A percentile compares a stretch with the other conserved stretches of the same genome.
phyloP scores from a whole-genome alignment of 768 basidiomycete genomes.

The Pleurotus platypus region DNA sequence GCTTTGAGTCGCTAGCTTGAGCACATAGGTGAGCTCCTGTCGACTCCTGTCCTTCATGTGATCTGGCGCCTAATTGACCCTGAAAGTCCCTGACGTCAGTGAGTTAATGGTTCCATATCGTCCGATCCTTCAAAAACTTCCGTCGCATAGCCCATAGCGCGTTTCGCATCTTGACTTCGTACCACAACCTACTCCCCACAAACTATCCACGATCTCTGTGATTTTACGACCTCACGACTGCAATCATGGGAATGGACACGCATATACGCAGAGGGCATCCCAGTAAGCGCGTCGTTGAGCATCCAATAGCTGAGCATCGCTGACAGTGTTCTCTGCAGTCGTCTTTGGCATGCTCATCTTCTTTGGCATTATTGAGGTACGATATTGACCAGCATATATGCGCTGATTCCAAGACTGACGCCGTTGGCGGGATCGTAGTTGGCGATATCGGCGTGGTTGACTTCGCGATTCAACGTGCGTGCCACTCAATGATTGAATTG shows the following conservation, averaged over 20 bases:
- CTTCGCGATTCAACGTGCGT: conserved; percentile 48
- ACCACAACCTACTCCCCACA: conserved; percentile 4
- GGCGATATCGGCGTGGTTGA: conserved; percentile 70
- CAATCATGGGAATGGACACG: conserved; percentile 8
- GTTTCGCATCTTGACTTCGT: not conserved
- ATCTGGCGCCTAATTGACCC: too few relatives aligned
- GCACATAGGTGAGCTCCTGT: too few relatives aligned
- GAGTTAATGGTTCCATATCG: conserved; percentile 10
- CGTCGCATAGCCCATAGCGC: not conserved
- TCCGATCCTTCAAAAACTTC: conserved; percentile 8
- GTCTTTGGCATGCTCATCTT: conserved; percentile 53
- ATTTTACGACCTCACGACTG: not conserved
- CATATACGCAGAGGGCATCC: conserved; percentile 45
- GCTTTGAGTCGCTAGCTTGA: too few relatives aligned
- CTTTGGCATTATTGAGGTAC: conserved; percentile 67
- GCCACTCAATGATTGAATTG: not conserved
- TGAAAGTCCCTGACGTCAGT: too few relatives aligned
- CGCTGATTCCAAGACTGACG: not conserved
- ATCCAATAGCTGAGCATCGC: conserved; percentile 6
- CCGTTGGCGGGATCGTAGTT: conserved; percentile 35
- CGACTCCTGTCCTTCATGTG: too few relatives aligned
- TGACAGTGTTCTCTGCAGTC: conserved; percentile 25
- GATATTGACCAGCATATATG: conserved; percentile 6
- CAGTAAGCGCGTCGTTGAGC: conserved; percentile 30
- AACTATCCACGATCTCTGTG: not conserved